Evolutionary conservation across 495 filamentous ascomycete genomes (phyloP).

Genomic region (Daldinia grandis): DNA sequence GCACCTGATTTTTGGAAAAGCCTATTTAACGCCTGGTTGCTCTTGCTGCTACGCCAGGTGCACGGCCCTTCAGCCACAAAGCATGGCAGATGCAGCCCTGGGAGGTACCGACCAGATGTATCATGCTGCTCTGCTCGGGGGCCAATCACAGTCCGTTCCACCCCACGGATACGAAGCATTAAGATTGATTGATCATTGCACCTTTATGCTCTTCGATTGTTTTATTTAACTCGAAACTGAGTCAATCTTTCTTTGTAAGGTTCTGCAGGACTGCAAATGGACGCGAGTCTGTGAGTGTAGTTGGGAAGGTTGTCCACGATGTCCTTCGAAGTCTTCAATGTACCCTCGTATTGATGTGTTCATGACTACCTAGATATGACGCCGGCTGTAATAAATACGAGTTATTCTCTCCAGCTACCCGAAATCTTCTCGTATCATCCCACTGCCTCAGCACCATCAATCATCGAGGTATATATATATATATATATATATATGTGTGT

Average conservation of each 20-base stretch:
- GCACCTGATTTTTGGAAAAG: constrained; percentile 20
- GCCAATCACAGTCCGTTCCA: constrained; percentile 23
- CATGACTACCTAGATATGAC: background rate
- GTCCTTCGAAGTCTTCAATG: background rate
- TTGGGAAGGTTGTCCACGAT: background rate
- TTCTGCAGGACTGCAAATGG: background rate
- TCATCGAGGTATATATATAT: background rate
- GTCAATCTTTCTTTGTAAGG: constrained; percentile 10
- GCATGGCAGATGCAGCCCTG: constrained; percentile 19
- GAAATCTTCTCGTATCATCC: constrained; percentile 13
- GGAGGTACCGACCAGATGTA: background rate
- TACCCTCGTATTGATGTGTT: constrained; percentile 23
- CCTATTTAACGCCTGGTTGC: constrained; percentile 2
- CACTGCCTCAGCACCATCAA: constrained; percentile 3
- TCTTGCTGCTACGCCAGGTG: background rate
- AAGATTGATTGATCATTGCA: constrained; percentile 31
- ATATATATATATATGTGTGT: background rate
- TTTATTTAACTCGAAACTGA: constrained; percentile 13
- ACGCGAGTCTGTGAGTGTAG: background rate
- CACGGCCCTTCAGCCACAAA: constrained; percentile 26
- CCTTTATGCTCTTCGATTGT: constrained; percentile 14
- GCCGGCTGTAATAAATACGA: constrained; percentile 26
- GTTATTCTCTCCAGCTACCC: background rate
- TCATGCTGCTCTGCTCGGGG: background rate
- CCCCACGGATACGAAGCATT: constrained; percentile 33